Evolutionary conservation across 768 basidiomycete genomes (phyloP).

Genomic region (Tylopilus felleus): DNA sequence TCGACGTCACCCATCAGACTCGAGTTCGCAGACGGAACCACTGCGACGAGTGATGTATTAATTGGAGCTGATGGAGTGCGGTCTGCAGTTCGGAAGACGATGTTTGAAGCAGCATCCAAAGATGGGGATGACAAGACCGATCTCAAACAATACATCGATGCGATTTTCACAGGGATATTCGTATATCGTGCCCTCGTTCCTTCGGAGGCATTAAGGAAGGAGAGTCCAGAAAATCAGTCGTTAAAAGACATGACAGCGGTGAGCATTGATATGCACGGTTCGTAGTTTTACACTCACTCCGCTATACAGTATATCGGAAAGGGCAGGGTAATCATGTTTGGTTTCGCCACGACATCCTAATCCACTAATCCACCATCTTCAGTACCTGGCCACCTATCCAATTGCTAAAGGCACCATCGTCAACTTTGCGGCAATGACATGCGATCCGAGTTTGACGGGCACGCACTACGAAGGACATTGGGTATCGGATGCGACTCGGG

Average conservation of each 20-base stretch:
- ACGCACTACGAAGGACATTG: slow-evolving; percentile 32
- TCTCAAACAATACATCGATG: slow-evolving; percentile 17
- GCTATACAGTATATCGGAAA: slow-evolving; percentile 12
- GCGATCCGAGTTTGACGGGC: slow-evolving; percentile 28
- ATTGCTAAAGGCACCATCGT: slow-evolving; percentile 35
- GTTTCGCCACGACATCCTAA: background rate
- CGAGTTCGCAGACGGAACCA: slow-evolving; percentile 12
- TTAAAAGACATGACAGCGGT: slow-evolving; percentile 22
- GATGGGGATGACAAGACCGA: background rate
- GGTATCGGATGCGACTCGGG: slow-evolving; percentile 27
- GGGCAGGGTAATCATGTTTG: slow-evolving; percentile 1
- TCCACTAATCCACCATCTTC: background rate
- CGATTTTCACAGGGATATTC: slow-evolving; percentile 41
- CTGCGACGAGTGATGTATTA: slow-evolving; percentile 37
- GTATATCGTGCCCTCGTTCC: slow-evolving; percentile 39
- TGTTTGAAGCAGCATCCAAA: slow-evolving; percentile 19
- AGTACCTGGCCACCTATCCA: slow-evolving; percentile 42
- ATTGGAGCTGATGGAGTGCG: slow-evolving; percentile 47
- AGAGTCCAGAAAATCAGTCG: slow-evolving; percentile 20
- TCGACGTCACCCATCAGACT: slow-evolving; percentile 17
- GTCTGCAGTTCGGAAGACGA: slow-evolving; percentile 22
- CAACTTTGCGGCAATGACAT: slow-evolving; percentile 35
- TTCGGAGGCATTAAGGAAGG: slow-evolving; percentile 27
- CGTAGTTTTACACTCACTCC: slow-evolving; percentile 8
- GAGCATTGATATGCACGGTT: slow-evolving; percentile 1